Evolutionary conservation across 2,329 filamentous ascomycete genomes (phyloP).

Genomic region (Scolecobasidium constrictum): DNA sequence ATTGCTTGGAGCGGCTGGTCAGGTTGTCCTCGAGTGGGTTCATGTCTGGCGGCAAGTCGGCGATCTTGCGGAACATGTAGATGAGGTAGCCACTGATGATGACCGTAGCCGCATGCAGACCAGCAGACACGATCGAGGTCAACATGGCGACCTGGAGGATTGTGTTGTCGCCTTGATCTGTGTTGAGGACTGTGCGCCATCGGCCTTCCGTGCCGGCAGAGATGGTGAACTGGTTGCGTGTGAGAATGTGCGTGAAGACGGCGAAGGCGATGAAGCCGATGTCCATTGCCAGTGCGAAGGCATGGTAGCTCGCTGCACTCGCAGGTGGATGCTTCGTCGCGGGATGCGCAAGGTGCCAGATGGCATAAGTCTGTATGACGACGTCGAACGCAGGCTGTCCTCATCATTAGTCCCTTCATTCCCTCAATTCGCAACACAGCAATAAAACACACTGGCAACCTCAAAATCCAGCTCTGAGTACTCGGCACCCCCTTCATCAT

Average conservation of each 20-base stretch:
- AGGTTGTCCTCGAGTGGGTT: slow-evolving; percentile 84
- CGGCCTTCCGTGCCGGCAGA: slow-evolving; percentile 30
- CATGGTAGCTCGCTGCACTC: slow-evolving; percentile 79
- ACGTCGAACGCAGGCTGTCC: slow-evolving; percentile 63
- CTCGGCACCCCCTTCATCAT: slow-evolving; percentile 58
- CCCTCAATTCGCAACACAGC: neutral
- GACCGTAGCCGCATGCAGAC: slow-evolving; percentile 61
- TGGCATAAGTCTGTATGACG: slow-evolving; percentile 61
- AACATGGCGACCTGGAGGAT: slow-evolving; percentile 61
- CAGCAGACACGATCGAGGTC: slow-evolving; percentile 50
- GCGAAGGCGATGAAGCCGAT: slow-evolving; percentile 53
- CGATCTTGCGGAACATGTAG: slow-evolving; percentile 71
- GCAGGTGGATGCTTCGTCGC: slow-evolving; percentile 61
- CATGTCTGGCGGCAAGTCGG: slow-evolving; percentile 79
- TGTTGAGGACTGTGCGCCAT: slow-evolving; percentile 61
- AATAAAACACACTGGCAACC: slow-evolving; percentile 55
- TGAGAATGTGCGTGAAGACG: slow-evolving; percentile 45
- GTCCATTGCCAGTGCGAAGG: slow-evolving; percentile 71
- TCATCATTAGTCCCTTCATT: too few relatives aligned
- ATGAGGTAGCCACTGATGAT: slow-evolving; percentile 64
- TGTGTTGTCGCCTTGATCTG: slow-evolving; percentile 42
- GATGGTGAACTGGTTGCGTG: slow-evolving; percentile 41
- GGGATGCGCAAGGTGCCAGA: slow-evolving; percentile 68
- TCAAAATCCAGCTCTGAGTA: slow-evolving; percentile 62
- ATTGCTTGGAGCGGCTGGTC: slow-evolving; percentile 66